Conservation (phyloP, 192 early-diverging fungal genomes). For the Rhizoclosmatium globosum region DNA sequence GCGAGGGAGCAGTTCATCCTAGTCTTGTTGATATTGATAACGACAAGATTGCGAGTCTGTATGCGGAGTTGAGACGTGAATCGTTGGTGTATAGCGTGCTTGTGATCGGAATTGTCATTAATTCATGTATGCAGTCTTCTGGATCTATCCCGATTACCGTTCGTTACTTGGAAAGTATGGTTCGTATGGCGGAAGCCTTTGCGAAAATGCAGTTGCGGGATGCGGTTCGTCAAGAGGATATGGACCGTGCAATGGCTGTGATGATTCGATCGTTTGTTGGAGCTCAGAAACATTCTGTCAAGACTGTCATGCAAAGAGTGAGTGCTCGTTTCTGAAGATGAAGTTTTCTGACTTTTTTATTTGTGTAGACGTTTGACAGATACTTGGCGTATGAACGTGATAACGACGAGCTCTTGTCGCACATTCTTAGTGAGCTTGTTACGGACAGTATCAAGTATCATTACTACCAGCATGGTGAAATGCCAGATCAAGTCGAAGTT, state of each 20-base stretch:
- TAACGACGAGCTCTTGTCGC: slow-evolving; percentile 81
- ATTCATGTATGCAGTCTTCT: slow-evolving; percentile 49
- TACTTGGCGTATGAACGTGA: slow-evolving; percentile 83
- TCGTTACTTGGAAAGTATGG: slow-evolving; percentile 84
- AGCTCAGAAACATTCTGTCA: slow-evolving; percentile 93
- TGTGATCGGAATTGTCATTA: slow-evolving; percentile 46
- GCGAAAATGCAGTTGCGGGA: slow-evolving; percentile 97
- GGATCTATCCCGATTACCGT: slow-evolving; percentile 80
- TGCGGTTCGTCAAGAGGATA: slow-evolving; percentile 87
- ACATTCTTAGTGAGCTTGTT: slow-evolving; percentile 75
- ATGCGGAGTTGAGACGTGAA: slow-evolving; percentile 90
- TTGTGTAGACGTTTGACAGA: slow-evolving; percentile 75
- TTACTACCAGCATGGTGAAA: slow-evolving; percentile 66
- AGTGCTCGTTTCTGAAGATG: not conserved
- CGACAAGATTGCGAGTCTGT: slow-evolving; percentile 88
- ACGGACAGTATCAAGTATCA: slow-evolving; percentile 80
- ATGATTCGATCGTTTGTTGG: slow-evolving; percentile 89
- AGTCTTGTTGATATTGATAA: slow-evolving; percentile 85
- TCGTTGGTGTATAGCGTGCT: slow-evolving; percentile 59
- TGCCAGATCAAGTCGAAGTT: slow-evolving; percentile 67
- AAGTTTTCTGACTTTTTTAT: not conserved
- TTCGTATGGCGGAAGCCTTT: slow-evolving; percentile 85
- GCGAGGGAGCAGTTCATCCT: slow-evolving; percentile 83
- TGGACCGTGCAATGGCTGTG: slow-evolving; percentile 92
- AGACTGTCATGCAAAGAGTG: slow-evolving; percentile 79